phyloP scores from a whole-genome alignment of 202 grass and related monocot genomes.

The Panicum hallii region DNA sequence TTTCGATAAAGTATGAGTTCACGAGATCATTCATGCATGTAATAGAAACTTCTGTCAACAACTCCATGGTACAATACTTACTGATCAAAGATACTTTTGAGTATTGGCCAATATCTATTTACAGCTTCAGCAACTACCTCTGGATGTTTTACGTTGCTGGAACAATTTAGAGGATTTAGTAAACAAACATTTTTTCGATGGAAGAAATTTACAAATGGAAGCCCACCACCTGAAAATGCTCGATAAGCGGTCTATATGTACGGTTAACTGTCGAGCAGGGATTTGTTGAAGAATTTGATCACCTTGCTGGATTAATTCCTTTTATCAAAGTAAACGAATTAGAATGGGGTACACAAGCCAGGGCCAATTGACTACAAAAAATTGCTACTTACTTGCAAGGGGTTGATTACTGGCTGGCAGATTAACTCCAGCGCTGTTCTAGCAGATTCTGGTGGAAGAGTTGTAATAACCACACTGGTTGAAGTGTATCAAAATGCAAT shows the following conservation, averaged over 20 bases:
- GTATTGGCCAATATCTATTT: conserved; percentile 79
- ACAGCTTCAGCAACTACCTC: conserved; percentile 94
- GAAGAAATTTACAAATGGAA: conserved; percentile 38
- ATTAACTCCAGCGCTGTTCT: conserved; percentile 88
- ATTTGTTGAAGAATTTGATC: conserved; percentile 72
- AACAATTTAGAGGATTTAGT: conserved; percentile 48
- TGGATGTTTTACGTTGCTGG: conserved; percentile 88
- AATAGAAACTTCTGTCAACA: conserved; percentile 32
- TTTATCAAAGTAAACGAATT: conserved; percentile 47
- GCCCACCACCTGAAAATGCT: conserved; percentile 90
- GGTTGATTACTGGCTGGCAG: conserved; percentile 81
- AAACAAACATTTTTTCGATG: conserved; percentile 40
- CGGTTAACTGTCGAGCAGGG: conserved; percentile 78
- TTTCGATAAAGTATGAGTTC: conserved; percentile 29
- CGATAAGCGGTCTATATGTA: conserved; percentile 92
- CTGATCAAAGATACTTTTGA: conserved; percentile 96
- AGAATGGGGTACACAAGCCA: conserved; percentile 36
- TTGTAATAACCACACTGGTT: conserved; percentile 77
- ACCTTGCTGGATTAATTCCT: conserved; percentile 93
- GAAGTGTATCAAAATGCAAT: conserved; percentile 29
- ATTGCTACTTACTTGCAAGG: conserved; percentile 67
- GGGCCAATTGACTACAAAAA: conserved; percentile 23
- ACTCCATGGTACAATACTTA: conserved; percentile 51
- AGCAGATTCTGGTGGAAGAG: conserved; percentile 82
- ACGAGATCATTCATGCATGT: conserved; percentile 13